A percentile compares a stretch with the other conserved stretches of the same genome.
phyloP scores from a whole-genome alignment of 2,329 filamentous ascomycete species.

The Dactylellina leptospora region DNA sequence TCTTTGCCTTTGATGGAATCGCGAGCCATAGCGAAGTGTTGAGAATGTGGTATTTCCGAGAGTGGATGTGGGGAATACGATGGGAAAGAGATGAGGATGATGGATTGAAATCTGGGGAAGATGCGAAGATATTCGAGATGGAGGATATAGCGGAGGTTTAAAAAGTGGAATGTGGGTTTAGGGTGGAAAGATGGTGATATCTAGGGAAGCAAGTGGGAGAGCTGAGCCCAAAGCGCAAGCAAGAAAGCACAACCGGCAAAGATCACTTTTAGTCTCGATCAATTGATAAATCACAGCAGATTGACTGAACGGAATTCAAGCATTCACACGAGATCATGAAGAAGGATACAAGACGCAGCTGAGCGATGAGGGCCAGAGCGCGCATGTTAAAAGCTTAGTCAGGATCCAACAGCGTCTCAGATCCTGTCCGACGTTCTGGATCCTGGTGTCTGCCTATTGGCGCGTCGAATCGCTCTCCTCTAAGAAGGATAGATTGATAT shows the following conservation, averaged over 20 bases:
- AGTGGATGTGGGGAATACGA: background rate
- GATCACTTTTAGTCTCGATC: too few relatives aligned
- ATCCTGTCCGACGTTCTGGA: conserved; percentile 5
- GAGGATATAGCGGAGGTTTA: background rate
- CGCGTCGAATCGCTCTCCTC: background rate
- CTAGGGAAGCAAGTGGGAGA: background rate
- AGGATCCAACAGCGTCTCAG: conserved; percentile 30
- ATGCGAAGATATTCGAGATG: background rate
- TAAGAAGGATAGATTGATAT: too few relatives aligned
- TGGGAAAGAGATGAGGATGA: background rate
- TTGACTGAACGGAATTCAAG: too few relatives aligned
- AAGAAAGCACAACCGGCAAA: too few relatives aligned
- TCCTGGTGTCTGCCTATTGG: background rate
- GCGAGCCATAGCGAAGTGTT: conserved; percentile 1
- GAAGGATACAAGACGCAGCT: too few relatives aligned
- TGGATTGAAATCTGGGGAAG: background rate
- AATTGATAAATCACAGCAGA: too few relatives aligned
- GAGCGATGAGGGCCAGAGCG: conserved; percentile 11
- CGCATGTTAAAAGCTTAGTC: conserved; percentile 40
- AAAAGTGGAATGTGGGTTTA: too few relatives aligned
- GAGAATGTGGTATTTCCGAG: background rate
- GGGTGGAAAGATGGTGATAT: background rate
- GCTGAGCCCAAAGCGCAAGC: too few relatives aligned
- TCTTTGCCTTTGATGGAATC: conserved; percentile 47
- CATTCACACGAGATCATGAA: too few relatives aligned